Evolutionary conservation across 108 stramenopile genomes (phyloP), one percentile per base, ranked within the genome.

Genomic region (Pelagomonas calceolata): DNA sequence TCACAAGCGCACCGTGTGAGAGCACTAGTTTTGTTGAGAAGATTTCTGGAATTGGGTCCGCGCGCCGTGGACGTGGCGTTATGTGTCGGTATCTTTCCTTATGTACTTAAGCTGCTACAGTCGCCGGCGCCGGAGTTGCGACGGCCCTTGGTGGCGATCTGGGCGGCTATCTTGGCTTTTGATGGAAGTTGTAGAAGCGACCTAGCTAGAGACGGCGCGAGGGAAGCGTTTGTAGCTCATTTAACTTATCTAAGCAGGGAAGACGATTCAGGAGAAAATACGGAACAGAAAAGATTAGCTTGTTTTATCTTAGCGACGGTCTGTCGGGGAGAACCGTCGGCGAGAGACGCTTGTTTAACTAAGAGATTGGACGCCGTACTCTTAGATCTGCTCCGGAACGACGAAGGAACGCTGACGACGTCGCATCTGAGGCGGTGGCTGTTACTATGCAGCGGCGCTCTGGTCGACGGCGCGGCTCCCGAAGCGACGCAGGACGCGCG

Each of bases 1-100:
- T 87, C 87, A 14, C 91, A 92, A 69, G 88, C 90, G 0, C 93
- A 97, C 75, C 90, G 96, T 17, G 83, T 93, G 18, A 85, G 95
- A 16, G 96, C 96, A 32, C 76, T 98, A 65, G 78, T 84, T 16
- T 75, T 99, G 33, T 85, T 99, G 44, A 77, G 89, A n/a, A 73
- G 85, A 36, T 95, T 95, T 76, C 74, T 96, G n/a, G 78, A 82
- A 45, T 74, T 99, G 31, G 96, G 96, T 0, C 86, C 89, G 26
- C 94, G 94, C 82, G 96, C 98, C 17, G 95, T 97, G 34, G 90
- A 94, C 75, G 73, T 95, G 39, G 88, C 95, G 9, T 72, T 99
- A 29, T 88, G 85, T 65, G 87, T 99, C 14, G 98, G 98, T 0
- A 94, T 98, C 39, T 95, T 95, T 67, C 98, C 96, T 5, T 99